Conservation (phyloP, 257 asterid genomes). For the Henckelia pumila region DNA sequence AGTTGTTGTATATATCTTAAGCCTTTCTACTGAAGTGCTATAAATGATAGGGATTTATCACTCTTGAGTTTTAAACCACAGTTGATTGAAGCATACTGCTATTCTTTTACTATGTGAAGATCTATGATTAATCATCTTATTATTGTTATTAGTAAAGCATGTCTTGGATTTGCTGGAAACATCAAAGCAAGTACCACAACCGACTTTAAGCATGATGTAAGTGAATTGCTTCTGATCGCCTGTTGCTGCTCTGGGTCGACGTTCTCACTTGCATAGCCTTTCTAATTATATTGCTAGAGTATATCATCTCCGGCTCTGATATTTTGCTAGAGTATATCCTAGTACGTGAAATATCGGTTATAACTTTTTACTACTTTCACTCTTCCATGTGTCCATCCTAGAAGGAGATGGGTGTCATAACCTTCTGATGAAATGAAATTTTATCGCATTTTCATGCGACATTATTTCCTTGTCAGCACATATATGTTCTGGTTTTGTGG, state of each 20-base stretch:
- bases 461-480: too few relatives aligned
- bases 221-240: slow-evolving; percentile 35
- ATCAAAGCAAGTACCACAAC: slow-evolving; percentile 68
- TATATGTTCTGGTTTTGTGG: too few relatives aligned
- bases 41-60: not conserved
- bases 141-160: slow-evolving; percentile 62
- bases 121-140: slow-evolving; percentile 18
- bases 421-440: not conserved
- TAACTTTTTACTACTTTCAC: not conserved
- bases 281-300: not conserved
- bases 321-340: not conserved
- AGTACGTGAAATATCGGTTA: too few relatives aligned
- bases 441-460: not conserved
- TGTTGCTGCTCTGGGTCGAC: too few relatives aligned
- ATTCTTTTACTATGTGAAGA: slow-evolving; percentile 9
- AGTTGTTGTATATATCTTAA: not conserved
- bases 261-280: too few relatives aligned
- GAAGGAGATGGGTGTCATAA: not conserved
- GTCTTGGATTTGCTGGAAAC: slow-evolving; percentile 80
- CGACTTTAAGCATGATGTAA: slow-evolving; percentile 73
- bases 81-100: slow-evolving; percentile 1
- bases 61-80: not conserved
- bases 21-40: slow-evolving; percentile 8
- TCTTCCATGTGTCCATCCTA: not conserved
- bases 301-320: not conserved